Percentiles rank a stretch among this genome's conserved stretches.
These are phyloP conservation scores for Nicotiana tabacum DNA, from an alignment of 257 asterid species.

Conservation along the genomic window DNA sequence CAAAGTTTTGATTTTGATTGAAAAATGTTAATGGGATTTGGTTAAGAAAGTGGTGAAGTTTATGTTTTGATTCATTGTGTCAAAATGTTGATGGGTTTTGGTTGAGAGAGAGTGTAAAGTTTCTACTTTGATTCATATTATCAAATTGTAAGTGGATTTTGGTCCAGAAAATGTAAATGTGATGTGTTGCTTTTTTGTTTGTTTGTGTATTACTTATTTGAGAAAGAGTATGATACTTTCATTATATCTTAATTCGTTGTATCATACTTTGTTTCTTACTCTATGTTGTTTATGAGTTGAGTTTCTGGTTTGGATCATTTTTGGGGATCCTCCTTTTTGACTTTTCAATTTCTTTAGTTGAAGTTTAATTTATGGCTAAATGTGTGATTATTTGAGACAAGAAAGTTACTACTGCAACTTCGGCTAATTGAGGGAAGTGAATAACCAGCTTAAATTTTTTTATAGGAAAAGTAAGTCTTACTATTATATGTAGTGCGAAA, in stretches of 20 bases:
- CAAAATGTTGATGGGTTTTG: too few species aligned
- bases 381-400: not conserved
- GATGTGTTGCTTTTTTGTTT: not conserved
- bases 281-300: not conserved
- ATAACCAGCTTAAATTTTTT: not conserved
- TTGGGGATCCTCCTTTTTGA: not conserved
- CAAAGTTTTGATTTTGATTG: too few species aligned
- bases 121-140: not conserved
- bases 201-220: not conserved
- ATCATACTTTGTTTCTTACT: not conserved
- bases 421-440: not conserved
- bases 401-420: not conserved
- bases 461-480: not conserved
- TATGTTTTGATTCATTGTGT: too few species aligned
- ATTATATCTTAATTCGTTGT: not conserved
- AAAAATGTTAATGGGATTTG: too few species aligned
- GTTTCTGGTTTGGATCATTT: not conserved
- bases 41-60: too few species aligned
- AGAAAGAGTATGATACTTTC: not conserved
- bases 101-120: too few species aligned
- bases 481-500: not conserved
- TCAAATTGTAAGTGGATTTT: not conserved
- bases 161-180: not conserved
- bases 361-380: not conserved
- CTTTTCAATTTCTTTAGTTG: not conserved